Conservation (phyloP, 2,329 filamentous ascomycete species). For the Aspergillus sp. region DNA sequence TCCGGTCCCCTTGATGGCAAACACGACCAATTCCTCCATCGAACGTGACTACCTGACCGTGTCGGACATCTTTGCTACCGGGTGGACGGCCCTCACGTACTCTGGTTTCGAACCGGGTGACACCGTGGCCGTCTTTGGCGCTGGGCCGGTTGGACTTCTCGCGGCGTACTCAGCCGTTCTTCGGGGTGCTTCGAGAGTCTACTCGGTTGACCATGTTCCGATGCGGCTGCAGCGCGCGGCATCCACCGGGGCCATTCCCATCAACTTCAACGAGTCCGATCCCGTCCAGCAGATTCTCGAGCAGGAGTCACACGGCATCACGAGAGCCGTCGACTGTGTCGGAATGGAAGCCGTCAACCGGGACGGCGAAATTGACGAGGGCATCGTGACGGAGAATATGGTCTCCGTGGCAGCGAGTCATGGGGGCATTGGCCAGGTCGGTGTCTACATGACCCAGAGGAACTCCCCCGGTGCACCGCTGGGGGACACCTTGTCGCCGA, state of each 20-base stretch:
- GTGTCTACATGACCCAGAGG: neutral
- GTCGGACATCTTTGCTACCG: constrained; percentile 40
- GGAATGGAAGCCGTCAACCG: constrained; percentile 12
- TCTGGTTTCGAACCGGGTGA: constrained; percentile 48
- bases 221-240: constrained; percentile 58
- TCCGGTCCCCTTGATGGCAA: neutral
- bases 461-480: neutral
- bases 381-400: neutral
- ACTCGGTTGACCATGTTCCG: constrained; percentile 59
- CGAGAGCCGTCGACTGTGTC: constrained; percentile 14
- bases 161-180: constrained; percentile 62
- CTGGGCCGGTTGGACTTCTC: constrained; percentile 63
- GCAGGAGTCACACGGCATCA: constrained; percentile 10
- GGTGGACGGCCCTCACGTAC: constrained; percentile 35
- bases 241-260: constrained; percentile 55
- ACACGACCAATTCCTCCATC: constrained; percentile 5
- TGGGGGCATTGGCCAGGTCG: neutral
- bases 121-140: too few relatives aligned
- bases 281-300: constrained; percentile 34
- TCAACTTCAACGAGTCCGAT: constrained; percentile 61
- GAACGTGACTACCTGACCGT: constrained; percentile 25
- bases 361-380: neutral
- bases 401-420: neutral
- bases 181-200: constrained; percentile 59
- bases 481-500: neutral